phyloP scores from a whole-genome alignment of 2,329 filamentous ascomycete genomes.

The Exophiala sideris region DNA sequence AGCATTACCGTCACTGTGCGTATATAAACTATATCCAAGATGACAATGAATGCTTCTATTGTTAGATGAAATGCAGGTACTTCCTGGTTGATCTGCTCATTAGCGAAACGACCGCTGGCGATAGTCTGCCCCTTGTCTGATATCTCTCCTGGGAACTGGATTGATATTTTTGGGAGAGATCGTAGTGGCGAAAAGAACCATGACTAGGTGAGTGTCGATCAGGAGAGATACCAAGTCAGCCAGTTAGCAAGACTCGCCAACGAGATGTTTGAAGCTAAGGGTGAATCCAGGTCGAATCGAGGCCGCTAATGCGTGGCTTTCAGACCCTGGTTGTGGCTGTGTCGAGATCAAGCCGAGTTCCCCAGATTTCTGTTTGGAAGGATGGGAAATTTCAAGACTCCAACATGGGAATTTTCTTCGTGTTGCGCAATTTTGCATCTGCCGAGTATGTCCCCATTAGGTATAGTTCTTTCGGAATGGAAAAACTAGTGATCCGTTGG shows the following conservation, averaged over 20 bases:
- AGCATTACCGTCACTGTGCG: background rate
- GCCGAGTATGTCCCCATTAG: background rate
- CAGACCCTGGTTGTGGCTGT: conserved; percentile 14
- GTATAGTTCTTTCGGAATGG: conserved; percentile 1
- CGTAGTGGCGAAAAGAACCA: background rate
- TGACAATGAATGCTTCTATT: background rate
- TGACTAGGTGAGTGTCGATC: background rate
- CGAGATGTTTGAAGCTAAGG: background rate
- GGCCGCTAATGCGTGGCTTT: background rate
- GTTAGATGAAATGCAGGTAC: conserved; percentile 1
- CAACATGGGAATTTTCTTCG: conserved; percentile 3
- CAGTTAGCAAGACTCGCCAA: background rate
- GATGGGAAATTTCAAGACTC: conserved; percentile 3
- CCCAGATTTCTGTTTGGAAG: background rate
- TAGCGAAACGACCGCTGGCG: background rate
- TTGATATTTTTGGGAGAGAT: background rate
- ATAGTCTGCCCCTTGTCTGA: no score
- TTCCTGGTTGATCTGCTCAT: background rate
- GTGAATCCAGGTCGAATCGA: background rate
- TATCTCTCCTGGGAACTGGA: no score
- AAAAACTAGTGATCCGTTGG: conserved; percentile 6
- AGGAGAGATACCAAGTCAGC: background rate
- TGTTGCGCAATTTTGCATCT: background rate
- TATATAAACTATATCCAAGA: background rate
- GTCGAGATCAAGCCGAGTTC: conserved; percentile 3